Percentiles rank a stretch among this genome's conserved stretches.
Evolutionary conservation across 2,329 filamentous ascomycete genomes (phyloP).

Genomic region (Fusarium sp.): DNA sequence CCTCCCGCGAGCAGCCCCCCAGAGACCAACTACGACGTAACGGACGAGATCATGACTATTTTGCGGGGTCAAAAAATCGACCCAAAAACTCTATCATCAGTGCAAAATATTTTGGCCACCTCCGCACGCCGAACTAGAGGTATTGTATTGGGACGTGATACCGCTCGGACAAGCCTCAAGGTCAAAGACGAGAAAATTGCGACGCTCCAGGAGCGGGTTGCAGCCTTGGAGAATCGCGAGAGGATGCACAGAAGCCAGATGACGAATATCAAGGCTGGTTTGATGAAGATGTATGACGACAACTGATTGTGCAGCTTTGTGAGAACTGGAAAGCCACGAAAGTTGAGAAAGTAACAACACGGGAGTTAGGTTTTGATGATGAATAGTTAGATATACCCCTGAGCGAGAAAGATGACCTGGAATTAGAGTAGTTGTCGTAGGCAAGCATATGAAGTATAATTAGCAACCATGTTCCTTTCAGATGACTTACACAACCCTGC

Average conservation of each 20-base stretch:
- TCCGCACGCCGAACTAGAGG: slow-evolving; percentile 70
- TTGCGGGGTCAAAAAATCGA: slow-evolving; percentile 59
- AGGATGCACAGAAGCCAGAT: slow-evolving; percentile 49
- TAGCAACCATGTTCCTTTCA: not conserved
- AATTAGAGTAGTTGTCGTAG: not conserved
- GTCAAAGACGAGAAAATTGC: slow-evolving; percentile 65
- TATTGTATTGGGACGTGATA: slow-evolving; percentile 72
- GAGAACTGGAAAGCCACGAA: not conserved
- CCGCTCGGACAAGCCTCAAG: slow-evolving; percentile 70
- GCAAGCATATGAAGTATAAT: not conserved
- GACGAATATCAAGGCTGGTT: slow-evolving; percentile 52
- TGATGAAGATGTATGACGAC: slow-evolving; percentile 53
- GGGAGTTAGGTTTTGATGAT: not conserved
- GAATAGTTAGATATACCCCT: slow-evolving; percentile 31
- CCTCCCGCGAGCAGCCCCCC: slow-evolving; percentile 30
- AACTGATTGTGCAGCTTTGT: slow-evolving; percentile 35
- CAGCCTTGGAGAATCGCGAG: slow-evolving; percentile 54
- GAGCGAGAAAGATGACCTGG: not conserved
- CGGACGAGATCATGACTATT: slow-evolving; percentile 61
- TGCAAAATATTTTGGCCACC: slow-evolving; percentile 61
- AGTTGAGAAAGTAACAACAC: not conserved
- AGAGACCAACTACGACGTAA: slow-evolving; percentile 50
- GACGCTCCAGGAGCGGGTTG: slow-evolving; percentile 52
- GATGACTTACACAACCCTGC: not conserved
- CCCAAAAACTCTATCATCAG: slow-evolving; percentile 48